These are phyloP conservation scores for Dactylis glomerata DNA, from an alignment of 176 grass and related monocot species.

Conservation along the genomic window DNA sequence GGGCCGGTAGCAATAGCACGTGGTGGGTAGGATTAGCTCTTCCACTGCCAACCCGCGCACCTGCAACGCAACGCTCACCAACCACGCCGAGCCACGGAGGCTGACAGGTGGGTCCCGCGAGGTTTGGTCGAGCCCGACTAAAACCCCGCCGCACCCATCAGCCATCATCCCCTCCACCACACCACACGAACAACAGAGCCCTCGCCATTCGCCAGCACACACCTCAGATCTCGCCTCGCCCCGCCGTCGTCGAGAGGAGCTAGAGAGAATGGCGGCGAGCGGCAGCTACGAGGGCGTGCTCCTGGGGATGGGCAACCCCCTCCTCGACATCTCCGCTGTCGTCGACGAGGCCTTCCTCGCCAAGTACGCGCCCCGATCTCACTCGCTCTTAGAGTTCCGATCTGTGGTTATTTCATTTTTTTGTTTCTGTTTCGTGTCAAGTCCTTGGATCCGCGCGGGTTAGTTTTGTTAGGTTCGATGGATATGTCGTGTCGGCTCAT, in stretches of 20 bases:
- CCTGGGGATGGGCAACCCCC: slow-evolving; percentile 97
- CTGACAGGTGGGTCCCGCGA: slow-evolving; percentile 21
- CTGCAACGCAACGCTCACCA: slow-evolving; percentile 14
- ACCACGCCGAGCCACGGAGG: not conserved
- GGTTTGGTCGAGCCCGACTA: slow-evolving; percentile 37
- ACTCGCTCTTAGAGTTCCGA: not conserved
- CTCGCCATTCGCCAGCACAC: not conserved
- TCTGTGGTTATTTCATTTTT: not conserved
- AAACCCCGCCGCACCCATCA: slow-evolving; percentile 17
- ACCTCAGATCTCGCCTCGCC: slow-evolving; percentile 45
- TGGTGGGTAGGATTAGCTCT: not conserved
- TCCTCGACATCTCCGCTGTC: slow-evolving; percentile 95
- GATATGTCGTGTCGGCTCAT: not conserved
- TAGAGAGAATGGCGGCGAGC: slow-evolving; percentile 32
- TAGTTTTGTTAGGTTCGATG: not conserved
- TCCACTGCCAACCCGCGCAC: not conserved
- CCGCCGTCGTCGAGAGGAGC: slow-evolving; percentile 6
- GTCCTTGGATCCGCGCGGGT: not conserved
- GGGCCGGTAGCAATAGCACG: not conserved
- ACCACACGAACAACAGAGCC: not conserved
- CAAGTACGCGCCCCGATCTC: slow-evolving; percentile 47
- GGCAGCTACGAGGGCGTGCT: slow-evolving; percentile 63
- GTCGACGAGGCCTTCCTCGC: slow-evolving; percentile 88
- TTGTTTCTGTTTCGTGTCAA: not conserved
- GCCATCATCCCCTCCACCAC: not conserved